Percentiles rank a stretch among this genome's conserved stretches.
These are phyloP conservation scores for Psophocarpus tetragonolobus DNA, from an alignment of 306 rosid genomes.

Conservation along the genomic window DNA sequence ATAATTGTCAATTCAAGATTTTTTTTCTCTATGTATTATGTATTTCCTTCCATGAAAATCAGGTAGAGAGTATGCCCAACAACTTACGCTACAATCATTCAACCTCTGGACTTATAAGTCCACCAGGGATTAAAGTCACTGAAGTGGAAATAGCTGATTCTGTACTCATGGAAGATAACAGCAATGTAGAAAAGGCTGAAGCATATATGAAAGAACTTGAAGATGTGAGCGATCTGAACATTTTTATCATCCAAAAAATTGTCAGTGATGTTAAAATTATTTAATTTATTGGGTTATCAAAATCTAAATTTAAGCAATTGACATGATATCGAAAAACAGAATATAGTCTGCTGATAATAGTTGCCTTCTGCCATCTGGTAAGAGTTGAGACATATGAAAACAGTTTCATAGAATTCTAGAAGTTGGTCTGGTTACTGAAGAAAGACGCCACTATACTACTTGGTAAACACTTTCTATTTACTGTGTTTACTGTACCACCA, in stretches of 20 bases:
- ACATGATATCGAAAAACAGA: background rate
- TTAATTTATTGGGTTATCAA: conserved; percentile 20
- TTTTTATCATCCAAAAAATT: conserved; percentile 12
- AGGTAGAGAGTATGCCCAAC: conserved; percentile 42
- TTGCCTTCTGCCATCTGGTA: background rate
- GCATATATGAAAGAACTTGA: conserved; percentile 83
- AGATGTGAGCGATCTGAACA: conserved; percentile 60
- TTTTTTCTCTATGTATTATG: conserved; percentile 1
- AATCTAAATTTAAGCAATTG: background rate
- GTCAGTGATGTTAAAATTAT: conserved; percentile 12
- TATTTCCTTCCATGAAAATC: conserved; percentile 38
- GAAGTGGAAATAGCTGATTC: conserved; percentile 56
- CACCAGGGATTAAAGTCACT: conserved; percentile 43
- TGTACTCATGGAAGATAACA: conserved; percentile 55
- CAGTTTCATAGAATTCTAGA: background rate
- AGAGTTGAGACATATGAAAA: background rate
- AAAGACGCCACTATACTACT: background rate
- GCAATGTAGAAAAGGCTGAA: conserved; percentile 82
- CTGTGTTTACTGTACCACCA: background rate
- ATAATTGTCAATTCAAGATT: background rate
- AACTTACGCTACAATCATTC: conserved; percentile 31
- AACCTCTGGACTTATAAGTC: conserved; percentile 43
- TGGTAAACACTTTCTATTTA: background rate
- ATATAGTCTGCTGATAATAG: background rate
- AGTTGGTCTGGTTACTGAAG: conserved; percentile 1